Evolutionary conservation across 352 stramenopile genomes (phyloP), one percentile per base, ranked within the genome.

Genomic region (Hyaloperonospora brassicae): DNA sequence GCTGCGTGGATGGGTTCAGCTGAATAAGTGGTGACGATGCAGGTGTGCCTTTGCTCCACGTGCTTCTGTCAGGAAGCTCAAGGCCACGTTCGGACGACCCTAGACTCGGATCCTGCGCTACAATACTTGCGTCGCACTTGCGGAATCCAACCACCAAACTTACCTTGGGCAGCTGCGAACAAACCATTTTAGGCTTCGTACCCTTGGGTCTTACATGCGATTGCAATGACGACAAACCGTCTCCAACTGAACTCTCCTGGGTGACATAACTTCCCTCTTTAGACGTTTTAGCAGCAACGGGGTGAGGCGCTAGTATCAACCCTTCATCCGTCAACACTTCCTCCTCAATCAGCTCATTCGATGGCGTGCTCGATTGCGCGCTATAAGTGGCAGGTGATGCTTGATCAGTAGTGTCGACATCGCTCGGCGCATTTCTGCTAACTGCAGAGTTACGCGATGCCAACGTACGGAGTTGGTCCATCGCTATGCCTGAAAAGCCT

Each of bases 381-480:
- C 8, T 11, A 57, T 57, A 53, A 13, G 43, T 17, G 2, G 25
- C 22, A 34, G 22, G 10, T 30, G 39, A 39, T 50, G 31, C 12
- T 34, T 64, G 57, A 0, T 62, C 61, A 12, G 27, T 12, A 35
- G 13, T 31, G 7, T 62, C 43, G 3, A 59, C 23, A 34, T 70
- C 65, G 7, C 49, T 57, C 0, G 47, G 41, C 14, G 40, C 47
- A 44, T 52, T 66, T 2, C 39, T 41, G 60, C 34, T 43, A 48
- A 60, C 30, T 10, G 40, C 25, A 8, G 69, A 67, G n/a, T 59
- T 63, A 35, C 62, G 67, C 10, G 70, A 76, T 49, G 80, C 69
- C 38, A 80, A 51, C 38, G 77, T 79, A 7, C 77, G 72, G 30
- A 87, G 46, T 41, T 87, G 75, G 31, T 82, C 73, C 50, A 87